Conservation (phyloP, 139 green algal species). For the Auxenochlorella pyrenoidosa region DNA sequence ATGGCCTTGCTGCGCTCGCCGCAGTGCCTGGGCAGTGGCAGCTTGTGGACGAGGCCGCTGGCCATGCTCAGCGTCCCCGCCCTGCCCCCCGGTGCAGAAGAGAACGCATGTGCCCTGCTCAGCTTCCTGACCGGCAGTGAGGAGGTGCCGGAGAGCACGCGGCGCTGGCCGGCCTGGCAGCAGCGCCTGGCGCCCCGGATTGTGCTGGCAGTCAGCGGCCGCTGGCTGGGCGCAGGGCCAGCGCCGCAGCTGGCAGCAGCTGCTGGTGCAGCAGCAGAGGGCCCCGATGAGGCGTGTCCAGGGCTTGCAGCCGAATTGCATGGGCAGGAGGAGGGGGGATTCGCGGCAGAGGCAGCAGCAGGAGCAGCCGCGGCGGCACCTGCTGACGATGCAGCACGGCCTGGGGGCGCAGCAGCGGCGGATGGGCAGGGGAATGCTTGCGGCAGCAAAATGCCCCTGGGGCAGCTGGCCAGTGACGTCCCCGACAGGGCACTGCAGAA, state of each 20-base stretch:
- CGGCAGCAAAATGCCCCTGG: too few species aligned
- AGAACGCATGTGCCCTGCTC: conserved; percentile 12
- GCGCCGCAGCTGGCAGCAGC: neutral
- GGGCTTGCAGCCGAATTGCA: too few species aligned
- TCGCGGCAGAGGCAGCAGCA: neutral
- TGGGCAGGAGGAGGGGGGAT: neutral
- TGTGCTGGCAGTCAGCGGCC: conserved; percentile 27
- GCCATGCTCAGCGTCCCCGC: neutral
- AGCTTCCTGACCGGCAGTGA: conserved; percentile 27
- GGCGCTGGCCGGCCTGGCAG: conserved; percentile 57
- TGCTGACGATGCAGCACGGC: neutral
- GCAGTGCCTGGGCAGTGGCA: neutral
- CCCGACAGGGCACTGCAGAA: too few species aligned
- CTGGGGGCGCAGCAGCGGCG: neutral
- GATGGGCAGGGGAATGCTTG: too few species aligned
- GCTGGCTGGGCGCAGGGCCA: neutral
- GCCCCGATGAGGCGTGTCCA: too few species aligned
- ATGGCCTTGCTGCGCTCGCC: neutral
- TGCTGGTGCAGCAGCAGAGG: neutral
- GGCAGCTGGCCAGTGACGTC: too few species aligned
- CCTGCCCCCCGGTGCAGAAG: neutral
- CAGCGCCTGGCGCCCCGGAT: conserved; percentile 46
- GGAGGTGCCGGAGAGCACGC: conserved; percentile 49
- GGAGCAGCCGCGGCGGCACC: neutral
- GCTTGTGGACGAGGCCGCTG: neutral